Evolutionary conservation across 2,329 filamentous ascomycete species (phyloP).

Genomic region (Colletotrichum sp.): DNA sequence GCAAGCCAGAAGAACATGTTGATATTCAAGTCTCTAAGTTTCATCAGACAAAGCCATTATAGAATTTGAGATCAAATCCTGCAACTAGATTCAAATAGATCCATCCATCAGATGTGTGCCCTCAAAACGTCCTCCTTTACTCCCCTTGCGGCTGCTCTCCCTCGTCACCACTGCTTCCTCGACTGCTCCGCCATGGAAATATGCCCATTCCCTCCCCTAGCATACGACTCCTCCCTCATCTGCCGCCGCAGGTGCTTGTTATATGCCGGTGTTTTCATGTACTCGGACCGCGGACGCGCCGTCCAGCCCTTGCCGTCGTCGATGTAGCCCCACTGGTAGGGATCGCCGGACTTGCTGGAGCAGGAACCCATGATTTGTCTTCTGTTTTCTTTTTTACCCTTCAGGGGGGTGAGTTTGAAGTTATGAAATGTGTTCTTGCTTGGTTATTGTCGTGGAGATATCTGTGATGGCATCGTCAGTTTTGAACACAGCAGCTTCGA

Average conservation of each 20-base stretch:
- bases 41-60: rapidly evolving
- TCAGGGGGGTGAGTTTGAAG: too few relatives aligned
- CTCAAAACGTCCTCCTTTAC: neutral
- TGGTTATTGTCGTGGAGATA: neutral
- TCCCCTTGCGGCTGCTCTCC: too few relatives aligned
- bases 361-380: neutral
- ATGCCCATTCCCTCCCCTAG: neutral
- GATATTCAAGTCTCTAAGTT: rapidly evolving
- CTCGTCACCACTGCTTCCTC: neutral
- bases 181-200: neutral
- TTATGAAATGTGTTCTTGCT: neutral
- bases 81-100: neutral
- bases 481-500: neutral
- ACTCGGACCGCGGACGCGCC: constrained; percentile 13
- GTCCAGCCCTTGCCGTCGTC: constrained; percentile 20
- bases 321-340: constrained; percentile 15
- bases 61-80: rapidly evolving
- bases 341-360: neutral
- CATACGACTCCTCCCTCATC: neutral
- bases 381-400: neutral
- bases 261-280: constrained; percentile 16
- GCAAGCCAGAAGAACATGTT: rapidly evolving
- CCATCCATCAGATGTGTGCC: rapidly evolving
- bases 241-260: neutral
- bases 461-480: neutral